A percentile compares a stretch with the other conserved stretches of the same genome.
Conservation (phyloP, 2,329 filamentous ascomycete genomes). For the Colletotrichum chlorophyti region DNA sequence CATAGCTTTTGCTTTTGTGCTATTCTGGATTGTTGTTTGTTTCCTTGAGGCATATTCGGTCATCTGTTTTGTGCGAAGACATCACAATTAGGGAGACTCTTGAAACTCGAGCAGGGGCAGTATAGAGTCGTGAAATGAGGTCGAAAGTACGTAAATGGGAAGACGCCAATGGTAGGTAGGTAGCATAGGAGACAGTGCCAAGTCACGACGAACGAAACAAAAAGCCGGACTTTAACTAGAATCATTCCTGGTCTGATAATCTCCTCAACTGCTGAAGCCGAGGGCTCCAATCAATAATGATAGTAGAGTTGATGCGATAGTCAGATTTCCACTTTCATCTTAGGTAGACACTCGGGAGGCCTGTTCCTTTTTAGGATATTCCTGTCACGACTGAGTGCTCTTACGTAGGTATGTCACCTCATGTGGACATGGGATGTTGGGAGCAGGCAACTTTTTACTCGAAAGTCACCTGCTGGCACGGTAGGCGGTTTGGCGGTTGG, state of each 20-base stretch:
- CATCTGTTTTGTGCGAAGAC: background rate
- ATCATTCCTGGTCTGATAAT: background rate
- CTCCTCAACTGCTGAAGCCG: background rate
- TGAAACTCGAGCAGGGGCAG: conserved; percentile 24
- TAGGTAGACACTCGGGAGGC: background rate
- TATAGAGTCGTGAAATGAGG: conserved; percentile 2
- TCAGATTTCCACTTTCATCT: conserved; percentile 14
- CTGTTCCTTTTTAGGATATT: conserved; percentile 18
- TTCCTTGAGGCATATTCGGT: conserved; percentile 3
- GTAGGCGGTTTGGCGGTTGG: background rate
- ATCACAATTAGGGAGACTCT: background rate
- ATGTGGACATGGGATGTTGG: conserved; percentile 17
- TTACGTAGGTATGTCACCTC: conserved; percentile 26
- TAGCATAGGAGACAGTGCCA: conserved; percentile 17
- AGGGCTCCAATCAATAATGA: background rate
- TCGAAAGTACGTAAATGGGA: conserved; percentile 9
- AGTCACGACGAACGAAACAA: conserved; percentile 17
- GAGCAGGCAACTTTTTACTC: conserved; percentile 23
- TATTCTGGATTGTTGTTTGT: conserved; percentile 17
- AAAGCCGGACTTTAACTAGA: conserved; percentile 18
- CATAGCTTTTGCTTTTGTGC: background rate
- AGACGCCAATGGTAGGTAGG: conserved; percentile 12
- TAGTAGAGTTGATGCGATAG: conserved; percentile 5
- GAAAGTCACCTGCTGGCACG: too few relatives aligned
- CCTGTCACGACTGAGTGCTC: conserved; percentile 9